Evolutionary conservation across 225 moss, liverwort and hornwort species (phyloP).

Genomic region (Thuidium tamariscinum): DNA sequence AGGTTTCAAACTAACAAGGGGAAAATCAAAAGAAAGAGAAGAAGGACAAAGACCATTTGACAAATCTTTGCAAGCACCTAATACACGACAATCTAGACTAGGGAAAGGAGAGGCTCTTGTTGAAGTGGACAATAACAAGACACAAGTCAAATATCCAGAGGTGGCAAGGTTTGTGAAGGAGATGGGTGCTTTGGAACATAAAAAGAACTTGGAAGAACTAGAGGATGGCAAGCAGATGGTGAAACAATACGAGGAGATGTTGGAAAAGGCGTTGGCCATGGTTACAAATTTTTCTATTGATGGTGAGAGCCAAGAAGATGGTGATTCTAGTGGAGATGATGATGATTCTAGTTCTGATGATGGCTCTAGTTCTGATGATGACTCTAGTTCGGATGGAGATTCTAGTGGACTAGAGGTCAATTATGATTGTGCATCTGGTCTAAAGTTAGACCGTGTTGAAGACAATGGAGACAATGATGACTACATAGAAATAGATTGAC

Average conservation of each 20-base stretch:
- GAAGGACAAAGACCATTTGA: neutral
- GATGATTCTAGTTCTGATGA: neutral
- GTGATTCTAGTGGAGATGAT: neutral
- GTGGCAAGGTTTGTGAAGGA: neutral
- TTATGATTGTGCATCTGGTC: neutral
- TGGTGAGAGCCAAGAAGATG: neutral
- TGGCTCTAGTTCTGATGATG: neutral
- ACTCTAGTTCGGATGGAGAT: neutral
- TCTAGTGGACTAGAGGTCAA: neutral
- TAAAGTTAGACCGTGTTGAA: neutral
- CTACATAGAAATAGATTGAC: neutral
- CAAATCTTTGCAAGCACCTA: neutral
- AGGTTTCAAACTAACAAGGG: neutral
- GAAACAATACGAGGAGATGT: neutral
- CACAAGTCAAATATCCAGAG: neutral
- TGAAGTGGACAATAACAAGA: neutral
- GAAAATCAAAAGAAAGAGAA: conserved; percentile 8
- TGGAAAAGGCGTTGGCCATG: neutral
- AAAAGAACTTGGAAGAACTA: neutral
- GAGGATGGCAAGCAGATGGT: neutral
- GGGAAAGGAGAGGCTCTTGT: neutral
- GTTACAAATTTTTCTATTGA: neutral
- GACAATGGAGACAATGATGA: neutral
- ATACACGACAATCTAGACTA: neutral
- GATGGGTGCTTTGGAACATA: neutral